Evolutionary conservation across 2,329 filamentous ascomycete genomes (phyloP).

Genomic region (Microdochium trichocladiopsis): DNA sequence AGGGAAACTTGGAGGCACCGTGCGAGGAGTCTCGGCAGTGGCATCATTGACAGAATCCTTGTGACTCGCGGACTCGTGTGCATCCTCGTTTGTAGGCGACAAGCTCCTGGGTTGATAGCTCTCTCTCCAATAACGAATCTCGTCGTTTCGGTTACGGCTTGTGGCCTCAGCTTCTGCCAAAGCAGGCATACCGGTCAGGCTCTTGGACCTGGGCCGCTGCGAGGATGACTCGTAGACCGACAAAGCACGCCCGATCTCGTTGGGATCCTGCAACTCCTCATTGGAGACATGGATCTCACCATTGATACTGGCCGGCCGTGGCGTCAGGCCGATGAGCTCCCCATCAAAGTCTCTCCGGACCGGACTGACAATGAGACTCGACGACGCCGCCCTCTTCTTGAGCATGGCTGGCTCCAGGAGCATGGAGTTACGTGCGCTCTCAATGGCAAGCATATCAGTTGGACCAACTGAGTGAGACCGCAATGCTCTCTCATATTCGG

Average conservation of each 20-base stretch:
- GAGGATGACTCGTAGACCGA: slow-evolving; percentile 42
- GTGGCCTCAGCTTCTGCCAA: slow-evolving; percentile 23
- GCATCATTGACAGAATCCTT: slow-evolving; percentile 24
- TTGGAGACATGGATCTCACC: slow-evolving; percentile 29
- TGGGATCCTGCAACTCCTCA: slow-evolving; percentile 30
- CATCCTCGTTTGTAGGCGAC: slow-evolving; percentile 39
- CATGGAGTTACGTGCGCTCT: slow-evolving; percentile 46
- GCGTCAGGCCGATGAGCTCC: slow-evolving; percentile 48
- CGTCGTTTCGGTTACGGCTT: slow-evolving; percentile 49
- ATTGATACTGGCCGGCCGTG: slow-evolving; percentile 54
- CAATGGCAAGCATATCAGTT: slow-evolving; percentile 45
- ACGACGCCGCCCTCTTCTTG: slow-evolving; percentile 32
- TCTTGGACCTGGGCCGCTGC: slow-evolving; percentile 49
- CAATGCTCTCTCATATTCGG: slow-evolving; percentile 52
- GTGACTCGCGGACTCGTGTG: slow-evolving; percentile 15
- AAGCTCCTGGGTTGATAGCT: slow-evolving; percentile 46
- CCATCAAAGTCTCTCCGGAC: slow-evolving; percentile 29
- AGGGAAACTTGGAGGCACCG: slow-evolving; percentile 17
- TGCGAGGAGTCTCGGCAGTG: slow-evolving; percentile 21
- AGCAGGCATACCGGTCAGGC: slow-evolving; percentile 46
- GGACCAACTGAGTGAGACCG: slow-evolving; percentile 55
- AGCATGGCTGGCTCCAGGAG: slow-evolving; percentile 33
- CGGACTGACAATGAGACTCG: slow-evolving; percentile 30
- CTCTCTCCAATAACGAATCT: slow-evolving; percentile 58
- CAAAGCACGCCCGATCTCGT: slow-evolving; percentile 56